Evolutionary conservation across 495 filamentous ascomycete genomes (phyloP), one percentile per base, ranked within the genome.

Genomic region (Stereocaulon alpinum): DNA sequence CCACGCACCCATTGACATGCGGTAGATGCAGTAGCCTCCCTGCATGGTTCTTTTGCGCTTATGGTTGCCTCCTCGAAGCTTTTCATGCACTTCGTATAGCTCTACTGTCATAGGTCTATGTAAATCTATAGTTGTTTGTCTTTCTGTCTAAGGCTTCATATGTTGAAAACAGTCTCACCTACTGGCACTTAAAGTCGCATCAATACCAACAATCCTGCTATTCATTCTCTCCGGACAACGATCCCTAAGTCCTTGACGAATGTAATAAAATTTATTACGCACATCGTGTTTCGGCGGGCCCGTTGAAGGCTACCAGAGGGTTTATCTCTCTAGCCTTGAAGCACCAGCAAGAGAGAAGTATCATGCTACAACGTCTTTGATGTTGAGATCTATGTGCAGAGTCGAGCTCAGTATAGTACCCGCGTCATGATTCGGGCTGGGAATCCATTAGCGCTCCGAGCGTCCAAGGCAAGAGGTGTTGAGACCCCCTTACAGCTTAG

Each of bases 351-450:
- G 49, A 34, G 30, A 37, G 29, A 14, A n/a, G 11, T 52, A 18
- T 30, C 27, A n/a, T 51, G 6, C 40, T 40, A 24, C 47, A 27
- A 12, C n/a, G 14, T 22, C 14, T 40, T 12, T 14, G 40, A 51
- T 51, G 34, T 41, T 41, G 4, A 51, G 24, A 14, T 37, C 56
- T 15, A 51, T 3, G 45, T 32, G 17, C 37, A 48, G 50, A 20
- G 11, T 30, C 15, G 9, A 32, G 5, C 67, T 79, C 80, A 97
- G 71, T 96, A 97, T 52, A 97, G 73, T 51, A 97, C 79, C 55
- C 92, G 82, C 30, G 90, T 95, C 76, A 90, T 77, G 56, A 97
- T 93, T 60, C 89, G 84, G 70, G 87, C 85, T 89, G 15, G 63
- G 40, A 56, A 15, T 22, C 20, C 5, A 55, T 67, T 45, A 63